Percentiles rank a stretch among this genome's conserved stretches.
These are phyloP conservation scores for Clavaria fumosa DNA, from an alignment of 768 basidiomycete genomes.

Conservation along the genomic window DNA sequence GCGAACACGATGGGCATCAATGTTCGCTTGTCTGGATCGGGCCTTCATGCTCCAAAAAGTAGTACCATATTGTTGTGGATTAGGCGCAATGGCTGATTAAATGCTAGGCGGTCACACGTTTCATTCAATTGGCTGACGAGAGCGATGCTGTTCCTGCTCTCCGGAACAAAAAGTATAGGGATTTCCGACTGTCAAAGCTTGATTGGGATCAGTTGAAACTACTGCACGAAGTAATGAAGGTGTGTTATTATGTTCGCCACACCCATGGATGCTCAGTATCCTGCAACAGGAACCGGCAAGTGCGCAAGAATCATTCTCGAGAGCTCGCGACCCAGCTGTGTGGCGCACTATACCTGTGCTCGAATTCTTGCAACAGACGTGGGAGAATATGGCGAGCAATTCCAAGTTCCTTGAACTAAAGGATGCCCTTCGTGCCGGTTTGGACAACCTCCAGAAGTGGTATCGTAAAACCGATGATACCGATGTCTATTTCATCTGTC, in stretches of 20 bases:
- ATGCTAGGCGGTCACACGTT: slow-evolving; percentile 8
- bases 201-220: slow-evolving; percentile 9
- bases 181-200: slow-evolving; percentile 7
- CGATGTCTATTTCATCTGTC: slow-evolving; percentile 10
- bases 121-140: slow-evolving; percentile 9
- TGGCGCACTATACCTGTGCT: slow-evolving; percentile 11
- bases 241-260: slow-evolving; percentile 6
- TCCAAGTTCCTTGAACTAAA: slow-evolving; percentile 7
- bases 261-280: slow-evolving; percentile 7
- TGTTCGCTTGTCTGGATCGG: slow-evolving; percentile 9
- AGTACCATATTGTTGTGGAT: slow-evolving; percentile 4
- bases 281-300: slow-evolving; percentile 10
- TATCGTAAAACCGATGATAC: too few relatives aligned
- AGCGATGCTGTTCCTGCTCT: slow-evolving; percentile 10
- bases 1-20: slow-evolving; percentile 11
- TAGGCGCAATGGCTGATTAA: neutral
- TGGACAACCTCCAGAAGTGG: slow-evolving; percentile 6
- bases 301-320: slow-evolving; percentile 9
- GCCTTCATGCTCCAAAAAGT: neutral
- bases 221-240: slow-evolving; percentile 10
- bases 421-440: slow-evolving; percentile 6
- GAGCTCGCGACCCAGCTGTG: slow-evolving; percentile 8
- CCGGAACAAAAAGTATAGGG: slow-evolving; percentile 7
- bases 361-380: slow-evolving; percentile 10
- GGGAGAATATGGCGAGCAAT: slow-evolving; percentile 8